Evolutionary conservation across 305 asterid genomes (phyloP).

Genomic region (Rubia balearica): DNA sequence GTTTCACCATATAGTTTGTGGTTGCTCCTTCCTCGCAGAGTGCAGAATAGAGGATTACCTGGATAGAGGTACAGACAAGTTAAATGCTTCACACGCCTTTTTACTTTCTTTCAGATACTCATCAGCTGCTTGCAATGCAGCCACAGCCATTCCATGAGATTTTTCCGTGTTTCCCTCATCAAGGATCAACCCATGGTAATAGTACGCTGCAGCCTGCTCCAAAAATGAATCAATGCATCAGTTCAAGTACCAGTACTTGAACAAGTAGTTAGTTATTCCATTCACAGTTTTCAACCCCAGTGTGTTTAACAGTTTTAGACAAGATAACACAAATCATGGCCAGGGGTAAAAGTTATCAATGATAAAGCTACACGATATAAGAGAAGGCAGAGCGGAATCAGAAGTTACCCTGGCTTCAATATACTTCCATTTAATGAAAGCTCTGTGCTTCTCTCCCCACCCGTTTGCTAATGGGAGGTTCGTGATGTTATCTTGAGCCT

Average conservation of each 20-base stretch:
- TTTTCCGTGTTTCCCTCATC: constrained; percentile 97
- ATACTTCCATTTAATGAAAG: constrained; percentile 84
- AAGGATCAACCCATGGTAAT: constrained; percentile 95
- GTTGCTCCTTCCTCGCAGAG: background rate
- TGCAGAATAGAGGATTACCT: constrained; percentile 37
- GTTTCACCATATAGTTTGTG: background rate
- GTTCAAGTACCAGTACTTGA: background rate
- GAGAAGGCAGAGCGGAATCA: constrained; percentile 6
- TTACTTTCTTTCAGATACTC: constrained; percentile 95
- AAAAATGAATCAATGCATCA: constrained; percentile 19
- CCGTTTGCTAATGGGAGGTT: constrained; percentile 84
- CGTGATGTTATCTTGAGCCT: constrained; percentile 96
- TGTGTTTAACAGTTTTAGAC: background rate
- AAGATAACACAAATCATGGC: background rate
- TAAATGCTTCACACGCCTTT: constrained; percentile 78
- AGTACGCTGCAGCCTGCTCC: constrained; percentile 83
- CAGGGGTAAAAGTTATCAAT: background rate
- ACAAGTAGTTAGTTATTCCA: background rate
- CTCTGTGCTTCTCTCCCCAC: constrained; percentile 94
- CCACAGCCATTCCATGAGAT: constrained; percentile 97
- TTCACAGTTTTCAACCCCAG: background rate
- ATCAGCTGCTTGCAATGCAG: constrained; percentile 96
- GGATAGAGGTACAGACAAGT: constrained; percentile 66
- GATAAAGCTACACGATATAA: background rate
- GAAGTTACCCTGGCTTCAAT: constrained; percentile 79